Evolutionary conservation across 768 basidiomycete genomes (phyloP).

Genomic region (Termitomyces sp.): DNA sequence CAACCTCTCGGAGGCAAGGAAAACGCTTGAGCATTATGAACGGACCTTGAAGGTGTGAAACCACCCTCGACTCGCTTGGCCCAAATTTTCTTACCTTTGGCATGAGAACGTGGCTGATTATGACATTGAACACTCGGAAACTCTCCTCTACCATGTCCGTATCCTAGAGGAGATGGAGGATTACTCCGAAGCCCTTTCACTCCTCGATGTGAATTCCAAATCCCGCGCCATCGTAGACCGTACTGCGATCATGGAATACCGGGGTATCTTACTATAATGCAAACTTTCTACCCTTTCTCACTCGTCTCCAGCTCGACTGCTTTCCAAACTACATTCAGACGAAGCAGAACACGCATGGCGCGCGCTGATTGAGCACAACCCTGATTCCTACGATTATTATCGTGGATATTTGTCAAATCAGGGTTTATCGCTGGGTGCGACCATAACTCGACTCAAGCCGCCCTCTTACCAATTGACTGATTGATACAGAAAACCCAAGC

Average conservation of each 20-base stretch:
- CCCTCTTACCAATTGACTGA: conserved; percentile 24
- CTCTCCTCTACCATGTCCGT: conserved; percentile 71
- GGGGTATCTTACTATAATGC: conserved; percentile 43
- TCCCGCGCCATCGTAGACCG: conserved; percentile 68
- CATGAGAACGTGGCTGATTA: conserved; percentile 68
- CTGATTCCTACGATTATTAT: conserved; percentile 83
- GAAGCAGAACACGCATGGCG: conserved; percentile 84
- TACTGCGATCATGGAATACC: conserved; percentile 59
- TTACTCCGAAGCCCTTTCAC: conserved; percentile 50
- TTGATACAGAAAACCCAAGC: conserved; percentile 46
- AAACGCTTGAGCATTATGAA: conserved; percentile 71
- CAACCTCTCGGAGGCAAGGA: conserved; percentile 64
- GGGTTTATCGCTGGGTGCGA: conserved; percentile 63
- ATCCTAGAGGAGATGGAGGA: conserved; percentile 74
- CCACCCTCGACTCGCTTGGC: neutral
- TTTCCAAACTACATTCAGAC: conserved; percentile 60
- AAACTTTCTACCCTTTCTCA: conserved; percentile 4
- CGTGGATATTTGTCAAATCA: conserved; percentile 63
- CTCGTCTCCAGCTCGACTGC: conserved; percentile 59
- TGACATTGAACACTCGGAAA: conserved; percentile 83
- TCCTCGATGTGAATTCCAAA: conserved; percentile 65
- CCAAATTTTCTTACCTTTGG: neutral
- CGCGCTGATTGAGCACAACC: conserved; percentile 77
- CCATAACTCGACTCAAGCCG: neutral
- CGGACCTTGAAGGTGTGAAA: conserved; percentile 61